Percentiles rank a stretch among this genome's conserved stretches.
phyloP scores from a whole-genome alignment of 2,329 filamentous ascomycete genomes.

The Diatrype stigma region DNA sequence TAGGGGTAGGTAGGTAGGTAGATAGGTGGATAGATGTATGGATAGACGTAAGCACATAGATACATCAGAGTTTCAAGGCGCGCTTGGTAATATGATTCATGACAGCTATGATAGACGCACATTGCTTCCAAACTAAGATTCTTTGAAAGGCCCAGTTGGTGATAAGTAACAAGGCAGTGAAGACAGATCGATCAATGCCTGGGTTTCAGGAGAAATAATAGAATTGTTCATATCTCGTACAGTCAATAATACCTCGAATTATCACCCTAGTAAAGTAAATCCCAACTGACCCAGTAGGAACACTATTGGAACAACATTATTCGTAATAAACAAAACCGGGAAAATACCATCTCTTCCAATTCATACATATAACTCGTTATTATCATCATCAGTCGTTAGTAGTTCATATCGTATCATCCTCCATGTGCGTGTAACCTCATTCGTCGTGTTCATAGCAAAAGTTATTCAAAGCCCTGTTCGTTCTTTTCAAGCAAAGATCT shows the following conservation, averaged over 20 bases:
- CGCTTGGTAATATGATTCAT: too few species aligned
- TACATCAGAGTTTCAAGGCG: too few species aligned
- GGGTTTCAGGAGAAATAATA: neutral
- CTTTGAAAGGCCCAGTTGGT: too few species aligned
- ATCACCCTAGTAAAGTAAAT: neutral
- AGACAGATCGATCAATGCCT: too few species aligned
- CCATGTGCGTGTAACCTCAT: neutral
- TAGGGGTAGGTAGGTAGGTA: too few species aligned
- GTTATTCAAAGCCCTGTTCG: neutral
- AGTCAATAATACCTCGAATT: neutral
- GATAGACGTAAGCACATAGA: too few species aligned
- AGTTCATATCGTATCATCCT: neutral
- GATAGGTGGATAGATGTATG: too few species aligned
- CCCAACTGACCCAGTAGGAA: neutral
- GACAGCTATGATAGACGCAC: too few species aligned
- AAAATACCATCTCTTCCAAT: neutral
- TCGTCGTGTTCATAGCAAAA: too few species aligned
- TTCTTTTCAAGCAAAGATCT: constrained; percentile 27
- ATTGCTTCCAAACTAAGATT: too few species aligned
- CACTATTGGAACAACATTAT: neutral
- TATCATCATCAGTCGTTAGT: neutral
- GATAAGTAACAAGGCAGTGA: too few species aligned
- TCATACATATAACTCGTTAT: neutral
- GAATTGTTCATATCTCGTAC: neutral
- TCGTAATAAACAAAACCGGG: neutral